Conservation (phyloP, 2,329 filamentous ascomycete species). For the Ophiostoma ips region DNA sequence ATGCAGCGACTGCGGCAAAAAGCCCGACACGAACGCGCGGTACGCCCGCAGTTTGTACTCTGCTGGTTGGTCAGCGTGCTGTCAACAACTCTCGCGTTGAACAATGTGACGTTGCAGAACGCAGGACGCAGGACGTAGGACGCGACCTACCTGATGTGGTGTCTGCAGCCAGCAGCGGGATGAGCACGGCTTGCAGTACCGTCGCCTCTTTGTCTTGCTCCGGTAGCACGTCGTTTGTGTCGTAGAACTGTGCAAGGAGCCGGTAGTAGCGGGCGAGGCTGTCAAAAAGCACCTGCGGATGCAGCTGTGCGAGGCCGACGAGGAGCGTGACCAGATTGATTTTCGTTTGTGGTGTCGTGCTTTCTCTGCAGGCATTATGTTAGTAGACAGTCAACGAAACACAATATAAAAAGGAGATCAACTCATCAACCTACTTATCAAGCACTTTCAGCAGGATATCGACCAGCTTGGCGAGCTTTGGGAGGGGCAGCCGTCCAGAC, state of each 20-base stretch:
- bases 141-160: not conserved
- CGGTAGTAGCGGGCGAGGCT: constrained; percentile 14
- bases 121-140: too few relatives aligned
- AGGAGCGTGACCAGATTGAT: constrained; percentile 9
- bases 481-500: constrained; percentile 17
- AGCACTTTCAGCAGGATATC: constrained; percentile 20
- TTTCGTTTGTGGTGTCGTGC: not conserved
- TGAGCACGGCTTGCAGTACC: constrained; percentile 12
- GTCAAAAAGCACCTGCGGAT: constrained; percentile 10
- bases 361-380: not conserved
- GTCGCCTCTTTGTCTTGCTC: constrained; percentile 4
- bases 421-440: not conserved
- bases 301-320: constrained; percentile 9
- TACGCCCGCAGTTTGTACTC: constrained; percentile 17
- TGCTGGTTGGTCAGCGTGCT: not conserved
- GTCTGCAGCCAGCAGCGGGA: constrained; percentile 1
- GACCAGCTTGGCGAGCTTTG: constrained; percentile 24
- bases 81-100: not conserved
- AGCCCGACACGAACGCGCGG: constrained; percentile 24
- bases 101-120: not conserved
- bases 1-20: constrained; percentile 24
- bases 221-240: constrained; percentile 1
- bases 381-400: not conserved
- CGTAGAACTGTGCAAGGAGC: constrained; percentile 11
- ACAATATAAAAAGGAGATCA: too few relatives aligned